These are phyloP conservation scores for Termitomyces sp. DNA, from an alignment of 768 basidiomycete species.

Conservation along the genomic window DNA sequence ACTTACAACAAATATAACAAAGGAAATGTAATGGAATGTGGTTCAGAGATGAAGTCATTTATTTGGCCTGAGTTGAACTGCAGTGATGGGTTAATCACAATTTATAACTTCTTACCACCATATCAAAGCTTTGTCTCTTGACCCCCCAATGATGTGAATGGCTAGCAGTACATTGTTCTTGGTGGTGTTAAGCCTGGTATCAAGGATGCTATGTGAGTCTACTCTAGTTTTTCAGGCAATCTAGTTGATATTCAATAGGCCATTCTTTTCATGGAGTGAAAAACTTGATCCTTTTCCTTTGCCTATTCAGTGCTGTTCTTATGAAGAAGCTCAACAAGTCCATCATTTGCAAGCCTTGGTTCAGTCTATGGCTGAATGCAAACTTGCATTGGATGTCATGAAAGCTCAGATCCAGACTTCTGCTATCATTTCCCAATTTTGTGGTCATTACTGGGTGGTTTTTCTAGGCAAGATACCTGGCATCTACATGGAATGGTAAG, in stretches of 20 bases:
- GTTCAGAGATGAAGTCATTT: too few relatives aligned
- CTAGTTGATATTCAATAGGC: neutral
- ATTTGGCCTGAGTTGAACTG: too few relatives aligned
- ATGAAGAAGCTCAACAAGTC: neutral
- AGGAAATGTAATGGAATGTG: too few relatives aligned
- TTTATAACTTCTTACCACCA: neutral
- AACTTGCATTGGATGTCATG: neutral
- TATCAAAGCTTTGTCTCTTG: too few relatives aligned
- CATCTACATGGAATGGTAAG: neutral
- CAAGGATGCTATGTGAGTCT: neutral
- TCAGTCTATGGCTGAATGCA: neutral
- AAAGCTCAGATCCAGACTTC: neutral
- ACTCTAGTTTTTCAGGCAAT: neutral
- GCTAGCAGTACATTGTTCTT: too few relatives aligned
- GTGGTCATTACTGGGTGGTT: neutral
- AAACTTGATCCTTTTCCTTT: neutral
- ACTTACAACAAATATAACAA: too few relatives aligned
- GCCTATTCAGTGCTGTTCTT: neutral
- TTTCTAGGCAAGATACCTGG: neutral
- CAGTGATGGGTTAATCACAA: too few relatives aligned
- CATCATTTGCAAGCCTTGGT: neutral
- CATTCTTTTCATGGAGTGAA: neutral
- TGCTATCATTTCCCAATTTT: neutral
- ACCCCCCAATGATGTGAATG: too few relatives aligned
- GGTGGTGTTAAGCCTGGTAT: neutral